phyloP scores from a whole-genome alignment of 768 basidiomycete species.

The Kwoniella dendrophila region DNA sequence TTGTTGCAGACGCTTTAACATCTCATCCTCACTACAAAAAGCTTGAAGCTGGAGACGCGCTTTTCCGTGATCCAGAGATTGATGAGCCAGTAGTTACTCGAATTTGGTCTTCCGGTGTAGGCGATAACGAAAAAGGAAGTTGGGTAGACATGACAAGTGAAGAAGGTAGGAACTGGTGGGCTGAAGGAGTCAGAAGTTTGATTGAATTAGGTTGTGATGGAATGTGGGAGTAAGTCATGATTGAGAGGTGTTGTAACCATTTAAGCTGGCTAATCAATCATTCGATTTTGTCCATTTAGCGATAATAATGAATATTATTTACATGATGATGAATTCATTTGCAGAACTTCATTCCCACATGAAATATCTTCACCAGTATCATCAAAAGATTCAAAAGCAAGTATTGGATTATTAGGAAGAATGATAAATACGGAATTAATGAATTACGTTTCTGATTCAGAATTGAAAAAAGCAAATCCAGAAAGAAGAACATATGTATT shows the following conservation, averaged over 20 bases:
- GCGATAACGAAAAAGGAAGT: conserved; percentile 44
- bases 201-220: conserved; percentile 51
- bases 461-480: conserved; percentile 34
- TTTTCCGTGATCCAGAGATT: conserved; percentile 48
- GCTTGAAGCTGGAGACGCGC: conserved; percentile 36
- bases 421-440: conserved; percentile 51
- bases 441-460: conserved; percentile 42
- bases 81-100: conserved; percentile 38
- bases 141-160: conserved; percentile 54
- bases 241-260: background rate
- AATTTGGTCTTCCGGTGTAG: conserved; percentile 49
- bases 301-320: conserved; percentile 56
- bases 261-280: background rate
- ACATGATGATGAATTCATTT: conserved; percentile 44
- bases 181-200: conserved; percentile 44
- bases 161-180: conserved; percentile 53
- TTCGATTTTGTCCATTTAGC: conserved; percentile 22
- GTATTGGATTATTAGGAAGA: conserved; percentile 47
- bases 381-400: conserved; percentile 23
- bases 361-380: conserved; percentile 21
- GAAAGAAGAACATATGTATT: conserved; percentile 50
- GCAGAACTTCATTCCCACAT: conserved; percentile 29
- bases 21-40: conserved; percentile 46
- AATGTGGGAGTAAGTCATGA: conserved; percentile 54
- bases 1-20: conserved; percentile 40